These are phyloP conservation scores for Trichocladium antarcticum DNA, from an alignment of 495 filamentous ascomycete species.

Conservation along the genomic window DNA sequence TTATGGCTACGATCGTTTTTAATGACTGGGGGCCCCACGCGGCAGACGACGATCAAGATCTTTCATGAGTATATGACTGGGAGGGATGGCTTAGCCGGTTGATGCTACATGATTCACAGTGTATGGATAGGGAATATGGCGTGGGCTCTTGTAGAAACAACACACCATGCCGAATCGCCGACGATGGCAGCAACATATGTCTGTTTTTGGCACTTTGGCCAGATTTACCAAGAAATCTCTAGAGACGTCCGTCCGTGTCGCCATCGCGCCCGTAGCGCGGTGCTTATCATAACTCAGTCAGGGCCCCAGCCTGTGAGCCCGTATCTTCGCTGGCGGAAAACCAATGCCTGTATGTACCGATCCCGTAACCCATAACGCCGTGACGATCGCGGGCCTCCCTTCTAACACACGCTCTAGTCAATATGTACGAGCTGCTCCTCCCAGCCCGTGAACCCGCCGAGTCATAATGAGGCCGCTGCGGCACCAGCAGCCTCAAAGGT, in stretches of 20 bases:
- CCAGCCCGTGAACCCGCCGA: slow-evolving; percentile 11
- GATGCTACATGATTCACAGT: background rate
- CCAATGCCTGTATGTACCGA: background rate
- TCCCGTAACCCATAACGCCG: slow-evolving; percentile 7
- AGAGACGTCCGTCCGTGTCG: background rate
- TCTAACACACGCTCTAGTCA: background rate
- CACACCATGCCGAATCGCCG: background rate
- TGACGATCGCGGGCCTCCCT: background rate
- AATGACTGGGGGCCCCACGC: background rate
- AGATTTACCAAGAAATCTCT: too few species aligned
- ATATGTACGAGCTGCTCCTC: slow-evolving; percentile 11
- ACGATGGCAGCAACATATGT: background rate
- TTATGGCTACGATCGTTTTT: background rate
- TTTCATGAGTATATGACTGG: slow-evolving; percentile 3
- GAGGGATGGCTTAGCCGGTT: background rate
- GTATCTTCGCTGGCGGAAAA: background rate
- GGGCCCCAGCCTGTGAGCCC: background rate
- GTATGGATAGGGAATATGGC: background rate
- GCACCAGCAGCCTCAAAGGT: slow-evolving; percentile 58
- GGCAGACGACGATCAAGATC: background rate
- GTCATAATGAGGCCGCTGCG: slow-evolving; percentile 56
- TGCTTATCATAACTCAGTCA: background rate
- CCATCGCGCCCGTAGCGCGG: background rate
- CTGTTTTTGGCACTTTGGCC: background rate
- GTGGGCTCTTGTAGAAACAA: background rate